Evolutionary conservation across 495 filamentous ascomycete species (phyloP), one percentile per base, ranked within the genome.

Genomic region (Penicillium cinerascens): DNA sequence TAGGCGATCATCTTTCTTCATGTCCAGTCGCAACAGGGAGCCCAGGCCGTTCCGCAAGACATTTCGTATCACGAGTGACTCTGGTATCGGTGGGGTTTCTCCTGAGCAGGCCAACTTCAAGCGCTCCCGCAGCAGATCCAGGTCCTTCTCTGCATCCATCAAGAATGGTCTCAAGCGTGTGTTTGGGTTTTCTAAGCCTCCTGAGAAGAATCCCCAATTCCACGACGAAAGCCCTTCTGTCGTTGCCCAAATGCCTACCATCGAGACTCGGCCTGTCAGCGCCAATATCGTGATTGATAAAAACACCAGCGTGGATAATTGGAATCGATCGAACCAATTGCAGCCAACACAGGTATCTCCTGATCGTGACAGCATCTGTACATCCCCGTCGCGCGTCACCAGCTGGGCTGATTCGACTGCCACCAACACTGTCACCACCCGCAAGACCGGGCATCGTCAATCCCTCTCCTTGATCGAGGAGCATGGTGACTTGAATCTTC

Each of bases 331-430:
- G n/a, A 54, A 39, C 29, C 54, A 49, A 20, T 40, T 52, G 35
- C 51, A 18, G 23, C 33, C 20, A 2, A 51, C 61, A 6, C 42
- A 55, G 21, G 49, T 42, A 25, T 59, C 73, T 7, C 66, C 64
- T 52, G 85, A 78, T 57, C 76, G 70, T 23, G 67, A 63, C 45
- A 81, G 66, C 54, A 47, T 77, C 9, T 76, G 70, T 20, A 79
- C 82, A 21, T 79, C 81, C 16, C 79, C 71, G 44, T 90, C 87
- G 47, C 77, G 86, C 15, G 79, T 91, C 36, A 91, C 86, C 13
- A 92, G 88, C 62, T 91, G 88, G 89, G 78, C 80, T 4, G 78
- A 85, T 57, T 92, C 82, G 2, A 82, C 77, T 0, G 68, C 62
- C n/a, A 69, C 73, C 49, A 78, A 78, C 46, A 81, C 79, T 5